phyloP scores from a whole-genome alignment of 1,139 yeast genomes.

The Lodderomyces pseudojiufengensis region DNA sequence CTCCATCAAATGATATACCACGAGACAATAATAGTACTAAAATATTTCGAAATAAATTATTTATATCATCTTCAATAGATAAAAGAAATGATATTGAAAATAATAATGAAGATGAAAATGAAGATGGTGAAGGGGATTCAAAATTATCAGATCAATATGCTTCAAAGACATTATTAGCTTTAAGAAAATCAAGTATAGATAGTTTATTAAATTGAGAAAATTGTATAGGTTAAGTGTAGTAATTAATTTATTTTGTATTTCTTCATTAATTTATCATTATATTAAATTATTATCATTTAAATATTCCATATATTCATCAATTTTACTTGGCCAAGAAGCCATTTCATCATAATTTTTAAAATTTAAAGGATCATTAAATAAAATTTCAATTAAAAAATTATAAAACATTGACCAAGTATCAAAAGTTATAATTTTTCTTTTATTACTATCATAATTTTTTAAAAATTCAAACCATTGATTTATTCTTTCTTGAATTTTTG shows the following conservation, averaged over 20 bases:
- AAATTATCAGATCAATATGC: slow-evolving; percentile 33
- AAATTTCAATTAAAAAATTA: slow-evolving; percentile 56
- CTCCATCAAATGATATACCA: slow-evolving; percentile 20
- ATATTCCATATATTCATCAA: slow-evolving; percentile 79
- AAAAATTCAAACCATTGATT: slow-evolving; percentile 54
- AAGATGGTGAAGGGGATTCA: neutral
- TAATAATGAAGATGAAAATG: slow-evolving; percentile 7
- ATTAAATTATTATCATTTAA: slow-evolving; percentile 32
- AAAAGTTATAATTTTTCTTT: slow-evolving; percentile 48
- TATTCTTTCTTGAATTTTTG: slow-evolving; percentile 22
- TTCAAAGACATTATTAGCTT: slow-evolving; percentile 38
- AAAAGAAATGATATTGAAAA: slow-evolving; percentile 17
- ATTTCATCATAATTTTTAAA: slow-evolving; percentile 63
- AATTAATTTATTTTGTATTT: no score
- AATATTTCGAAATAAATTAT: slow-evolving; percentile 15
- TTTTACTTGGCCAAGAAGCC: slow-evolving; percentile 89
- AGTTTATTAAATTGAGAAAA: slow-evolving; percentile 37
- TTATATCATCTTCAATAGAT: slow-evolving; percentile 6
- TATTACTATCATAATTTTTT: slow-evolving; percentile 21
- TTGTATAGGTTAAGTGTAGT: no score
- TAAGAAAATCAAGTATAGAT: slow-evolving; percentile 44
- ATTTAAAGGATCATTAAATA: slow-evolving; percentile 43
- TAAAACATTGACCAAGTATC: slow-evolving; percentile 88
- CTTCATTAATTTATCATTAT: neutral
- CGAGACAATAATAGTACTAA: slow-evolving; percentile 25